phyloP scores from a whole-genome alignment of 208 protist species.

The Leptomonas seymouri region DNA sequence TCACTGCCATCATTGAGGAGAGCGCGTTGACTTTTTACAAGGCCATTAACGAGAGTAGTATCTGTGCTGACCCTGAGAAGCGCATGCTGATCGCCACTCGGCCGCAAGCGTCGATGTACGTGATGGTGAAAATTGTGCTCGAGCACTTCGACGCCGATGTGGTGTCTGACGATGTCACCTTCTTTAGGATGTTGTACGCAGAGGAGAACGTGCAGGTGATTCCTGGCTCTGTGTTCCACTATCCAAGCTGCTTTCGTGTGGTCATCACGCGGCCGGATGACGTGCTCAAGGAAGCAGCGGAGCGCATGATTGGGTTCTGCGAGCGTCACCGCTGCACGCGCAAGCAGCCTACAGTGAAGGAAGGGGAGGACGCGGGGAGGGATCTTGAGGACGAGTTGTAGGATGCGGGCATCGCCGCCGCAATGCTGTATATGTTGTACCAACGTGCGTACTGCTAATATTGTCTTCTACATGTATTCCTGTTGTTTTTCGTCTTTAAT shows the following conservation, averaged over 20 bases:
- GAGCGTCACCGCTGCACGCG: constrained; percentile 37
- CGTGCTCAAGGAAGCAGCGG: constrained; percentile 74
- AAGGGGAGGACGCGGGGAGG: neutral
- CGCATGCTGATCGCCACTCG: constrained; percentile 18
- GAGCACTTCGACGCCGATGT: constrained; percentile 62
- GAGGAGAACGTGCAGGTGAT: constrained; percentile 89
- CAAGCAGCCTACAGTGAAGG: constrained; percentile 1
- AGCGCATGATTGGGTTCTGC: constrained; percentile 76
- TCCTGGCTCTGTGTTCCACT: constrained; percentile 78
- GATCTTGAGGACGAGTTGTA: constrained; percentile 4
- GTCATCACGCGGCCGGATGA: constrained; percentile 66
- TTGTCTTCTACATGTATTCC: neutral
- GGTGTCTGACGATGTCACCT: constrained; percentile 68
- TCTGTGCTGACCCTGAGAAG: constrained; percentile 35
- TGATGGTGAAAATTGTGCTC: constrained; percentile 84
- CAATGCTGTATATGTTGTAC: neutral
- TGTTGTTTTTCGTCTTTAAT: neutral
- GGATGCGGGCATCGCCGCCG: too few species aligned
- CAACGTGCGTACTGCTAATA: too few species aligned
- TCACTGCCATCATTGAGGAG: constrained; percentile 44
- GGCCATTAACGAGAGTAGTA: constrained; percentile 33
- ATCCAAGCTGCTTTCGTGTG: constrained; percentile 66
- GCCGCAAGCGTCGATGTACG: constrained; percentile 91
- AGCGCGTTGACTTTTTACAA: constrained; percentile 37
- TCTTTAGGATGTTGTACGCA: constrained; percentile 66